Evolutionary conservation across 805 yeast species (phyloP), one percentile per base, ranked within the genome.

Genomic region (Metschnikowia vanudenii): DNA sequence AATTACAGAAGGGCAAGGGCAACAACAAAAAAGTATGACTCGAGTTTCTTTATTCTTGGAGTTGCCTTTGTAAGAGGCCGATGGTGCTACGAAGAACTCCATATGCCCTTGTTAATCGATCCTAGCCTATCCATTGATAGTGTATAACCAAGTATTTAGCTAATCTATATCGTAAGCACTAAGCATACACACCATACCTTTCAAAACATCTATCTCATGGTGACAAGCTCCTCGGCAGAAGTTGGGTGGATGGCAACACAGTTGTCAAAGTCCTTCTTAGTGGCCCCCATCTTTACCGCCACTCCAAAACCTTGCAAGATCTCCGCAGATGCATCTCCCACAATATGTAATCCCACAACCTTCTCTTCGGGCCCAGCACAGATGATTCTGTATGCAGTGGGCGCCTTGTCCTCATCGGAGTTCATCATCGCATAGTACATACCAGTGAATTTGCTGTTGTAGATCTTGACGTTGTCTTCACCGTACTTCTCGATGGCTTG

Each of bases 211-310:
- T 37, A 60, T 30, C 50, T 56, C 80, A 87, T 71, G 18, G 99
- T 94, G 32, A 94, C 99, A 41, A 94, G 70, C 73, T 94, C 99
- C 74, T 94, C 99, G 35, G 99, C 99, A 55, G 95, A 82, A 1
- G 99, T 94, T 53, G 99, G 99, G 66, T 94, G 99, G 63, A 94
- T 94, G 31, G 99, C 99, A 37, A 94, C 98, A 73, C 95, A 88
- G 65, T 74, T 82, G 70, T 94, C 99, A 55, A 94, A 94, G 67
- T 94, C 97, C 38, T 80, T 81, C 75, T 94, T 94, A 31, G 99
- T 94, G 35, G 99, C 99, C 29, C 99, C 99, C 99, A 94, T 94
- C 73, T 91, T 91, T 54, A 94, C 74, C 41, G 99, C 99, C 45
- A 91, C 99, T 49, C 98, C 99, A 61, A 94, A 94, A 32, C 99